A percentile compares a stretch with the other conserved stretches of the same genome.
phyloP scores from a whole-genome alignment of 225 moss, liverwort and hornwort species.

The Antitrichia curtipendula region DNA sequence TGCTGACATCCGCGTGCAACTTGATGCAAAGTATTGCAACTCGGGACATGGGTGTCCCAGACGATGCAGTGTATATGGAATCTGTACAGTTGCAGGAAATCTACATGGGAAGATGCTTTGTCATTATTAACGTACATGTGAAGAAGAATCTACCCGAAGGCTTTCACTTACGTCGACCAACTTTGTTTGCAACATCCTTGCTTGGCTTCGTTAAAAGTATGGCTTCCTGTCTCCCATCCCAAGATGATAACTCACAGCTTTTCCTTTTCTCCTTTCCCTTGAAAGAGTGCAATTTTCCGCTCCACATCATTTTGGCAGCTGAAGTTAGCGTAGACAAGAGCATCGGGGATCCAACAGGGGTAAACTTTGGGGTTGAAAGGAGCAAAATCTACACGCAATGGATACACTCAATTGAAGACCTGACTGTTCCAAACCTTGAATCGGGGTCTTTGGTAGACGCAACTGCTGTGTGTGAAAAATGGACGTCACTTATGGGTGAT shows the following conservation, averaged over 20 bases:
- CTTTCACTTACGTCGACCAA: slow-evolving; percentile 6
- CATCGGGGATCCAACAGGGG: background rate
- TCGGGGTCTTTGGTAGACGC: background rate
- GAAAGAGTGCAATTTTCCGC: slow-evolving; percentile 12
- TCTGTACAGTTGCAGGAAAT: slow-evolving; percentile 12
- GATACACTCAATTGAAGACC: slow-evolving; percentile 24
- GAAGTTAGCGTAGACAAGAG: background rate
- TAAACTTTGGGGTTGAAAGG: background rate
- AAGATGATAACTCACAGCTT: background rate
- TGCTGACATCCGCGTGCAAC: slow-evolving; percentile 36
- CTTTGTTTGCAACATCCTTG: slow-evolving; percentile 30
- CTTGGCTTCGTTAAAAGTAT: slow-evolving; percentile 18
- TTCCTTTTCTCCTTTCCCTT: slow-evolving; percentile 34
- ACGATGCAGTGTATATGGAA: slow-evolving; percentile 1
- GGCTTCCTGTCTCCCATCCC: slow-evolving; percentile 13
- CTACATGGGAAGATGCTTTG: slow-evolving; percentile 22
- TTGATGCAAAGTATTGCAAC: slow-evolving; percentile 20
- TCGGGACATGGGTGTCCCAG: background rate
- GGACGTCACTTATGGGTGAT: background rate
- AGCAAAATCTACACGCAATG: slow-evolving; percentile 24
- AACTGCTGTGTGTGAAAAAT: slow-evolving; percentile 9
- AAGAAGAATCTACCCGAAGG: background rate
- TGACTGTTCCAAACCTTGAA: background rate
- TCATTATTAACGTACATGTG: slow-evolving; percentile 5
- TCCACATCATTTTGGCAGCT: slow-evolving; percentile 29